Percentiles rank a stretch among this genome's conserved stretches.
Evolutionary conservation across 495 filamentous ascomycete genomes (phyloP).

Genomic region (Letharia lupina): DNA sequence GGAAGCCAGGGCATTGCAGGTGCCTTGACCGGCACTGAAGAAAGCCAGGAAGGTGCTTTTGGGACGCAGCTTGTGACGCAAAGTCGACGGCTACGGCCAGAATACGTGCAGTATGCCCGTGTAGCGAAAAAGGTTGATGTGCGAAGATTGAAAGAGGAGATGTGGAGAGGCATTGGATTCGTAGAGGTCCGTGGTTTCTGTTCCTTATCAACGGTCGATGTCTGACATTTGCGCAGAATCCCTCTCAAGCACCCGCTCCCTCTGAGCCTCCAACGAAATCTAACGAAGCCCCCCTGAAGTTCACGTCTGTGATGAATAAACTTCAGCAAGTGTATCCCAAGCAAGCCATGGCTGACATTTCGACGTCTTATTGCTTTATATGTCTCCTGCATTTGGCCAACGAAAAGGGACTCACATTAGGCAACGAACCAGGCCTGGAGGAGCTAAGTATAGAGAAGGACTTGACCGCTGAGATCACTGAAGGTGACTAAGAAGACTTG

Average conservation of each 20-base stretch:
- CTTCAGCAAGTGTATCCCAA: conserved; percentile 79
- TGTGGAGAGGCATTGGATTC: conserved; percentile 84
- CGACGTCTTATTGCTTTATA: conserved; percentile 95
- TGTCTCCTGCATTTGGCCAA: conserved; percentile 93
- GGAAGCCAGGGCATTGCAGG: conserved; percentile 36
- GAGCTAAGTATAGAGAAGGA: conserved; percentile 25
- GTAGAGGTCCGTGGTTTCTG: conserved; percentile 32
- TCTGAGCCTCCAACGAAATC: conserved; percentile 19
- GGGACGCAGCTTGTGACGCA: conserved; percentile 92
- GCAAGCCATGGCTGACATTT: conserved; percentile 83
- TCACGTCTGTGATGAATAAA: conserved; percentile 84
- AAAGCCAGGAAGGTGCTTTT: conserved; percentile 54
- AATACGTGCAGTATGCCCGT: conserved; percentile 93
- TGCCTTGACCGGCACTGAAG: conserved; percentile 31
- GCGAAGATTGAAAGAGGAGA: conserved; percentile 82
- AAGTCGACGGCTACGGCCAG: conserved; percentile 66
- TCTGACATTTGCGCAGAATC: conserved; percentile 17
- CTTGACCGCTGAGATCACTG: conserved; percentile 22
- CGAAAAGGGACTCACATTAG: conserved; percentile 68
- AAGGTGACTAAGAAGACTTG: conserved; percentile 7
- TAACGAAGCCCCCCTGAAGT: conserved; percentile 54
- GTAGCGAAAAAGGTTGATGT: conserved; percentile 99
- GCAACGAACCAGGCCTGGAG: conserved; percentile 25
- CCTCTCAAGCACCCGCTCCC: neutral
- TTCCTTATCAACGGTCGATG: neutral